These are phyloP conservation scores for Oldenlandia corymbosa DNA, from an alignment of 257 asterid genomes.

Conservation along the genomic window DNA sequence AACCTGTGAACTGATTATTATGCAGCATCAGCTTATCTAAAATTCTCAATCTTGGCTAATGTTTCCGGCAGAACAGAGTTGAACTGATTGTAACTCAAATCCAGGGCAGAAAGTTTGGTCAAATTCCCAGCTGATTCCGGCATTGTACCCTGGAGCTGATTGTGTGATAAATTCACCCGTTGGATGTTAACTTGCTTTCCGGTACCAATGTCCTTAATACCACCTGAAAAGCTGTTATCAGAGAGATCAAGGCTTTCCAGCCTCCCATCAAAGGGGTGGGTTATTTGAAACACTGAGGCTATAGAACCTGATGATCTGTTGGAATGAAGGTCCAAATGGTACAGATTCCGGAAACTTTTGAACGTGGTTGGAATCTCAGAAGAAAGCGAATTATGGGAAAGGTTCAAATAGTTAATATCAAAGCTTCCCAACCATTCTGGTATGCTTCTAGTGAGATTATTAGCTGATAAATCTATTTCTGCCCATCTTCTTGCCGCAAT, in stretches of 20 bases:
- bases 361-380: slow-evolving; percentile 41
- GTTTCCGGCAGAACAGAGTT: slow-evolving; percentile 34
- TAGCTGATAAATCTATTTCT: slow-evolving; percentile 52
- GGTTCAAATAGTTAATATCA: slow-evolving; percentile 36
- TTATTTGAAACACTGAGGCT: slow-evolving; percentile 26
- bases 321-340: slow-evolving; percentile 52
- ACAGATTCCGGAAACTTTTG: slow-evolving; percentile 25
- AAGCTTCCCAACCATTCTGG: slow-evolving; percentile 47
- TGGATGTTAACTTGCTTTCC: slow-evolving; percentile 27
- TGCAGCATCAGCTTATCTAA: slow-evolving; percentile 55
- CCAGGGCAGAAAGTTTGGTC: slow-evolving; percentile 33
- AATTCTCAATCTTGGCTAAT: slow-evolving; percentile 32
- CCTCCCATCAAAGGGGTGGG: slow-evolving; percentile 22
- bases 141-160: slow-evolving; percentile 31
- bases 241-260: slow-evolving; percentile 47
- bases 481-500: slow-evolving; percentile 18
- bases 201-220: slow-evolving; percentile 32
- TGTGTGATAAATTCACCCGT: slow-evolving; percentile 41
- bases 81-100: slow-evolving; percentile 52
- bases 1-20: slow-evolving; percentile 46
- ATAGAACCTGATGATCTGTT: slow-evolving; percentile 41
- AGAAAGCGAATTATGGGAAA: slow-evolving; percentile 31
- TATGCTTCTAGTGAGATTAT: slow-evolving; percentile 36
- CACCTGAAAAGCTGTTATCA: slow-evolving; percentile 35
- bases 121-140: slow-evolving; percentile 42